A percentile compares a stretch with the other conserved stretches of the same genome.
These are phyloP conservation scores for Stachybotrys elegans DNA, from an alignment of 2,329 filamentous ascomycete species.

Conservation along the genomic window DNA sequence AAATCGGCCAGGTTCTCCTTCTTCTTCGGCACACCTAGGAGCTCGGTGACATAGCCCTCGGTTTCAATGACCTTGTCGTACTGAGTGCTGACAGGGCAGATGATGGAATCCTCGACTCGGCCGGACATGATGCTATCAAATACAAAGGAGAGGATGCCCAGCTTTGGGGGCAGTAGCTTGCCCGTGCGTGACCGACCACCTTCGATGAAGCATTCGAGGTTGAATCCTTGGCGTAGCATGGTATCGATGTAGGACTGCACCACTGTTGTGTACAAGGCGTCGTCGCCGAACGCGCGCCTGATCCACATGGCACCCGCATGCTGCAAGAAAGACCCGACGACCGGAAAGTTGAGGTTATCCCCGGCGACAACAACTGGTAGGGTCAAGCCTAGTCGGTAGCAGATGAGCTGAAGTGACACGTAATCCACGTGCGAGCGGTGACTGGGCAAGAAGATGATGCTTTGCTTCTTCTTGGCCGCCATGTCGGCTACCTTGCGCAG, in stretches of 20 bases:
- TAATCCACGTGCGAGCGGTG: slow-evolving; percentile 97
- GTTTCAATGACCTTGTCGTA: slow-evolving; percentile 99
- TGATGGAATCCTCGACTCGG: slow-evolving; percentile 81
- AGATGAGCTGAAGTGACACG: slow-evolving; percentile 89
- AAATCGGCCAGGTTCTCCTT: slow-evolving; percentile 93
- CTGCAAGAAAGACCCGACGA: slow-evolving; percentile 85
- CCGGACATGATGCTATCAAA: slow-evolving; percentile 86
- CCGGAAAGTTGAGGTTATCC: slow-evolving; percentile 92
- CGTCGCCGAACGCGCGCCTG: slow-evolving; percentile 84
- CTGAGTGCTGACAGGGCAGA: slow-evolving; percentile 94
- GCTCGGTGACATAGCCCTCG: slow-evolving; percentile 90
- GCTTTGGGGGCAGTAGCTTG: slow-evolving; percentile 90
- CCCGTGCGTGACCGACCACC: slow-evolving; percentile 89
- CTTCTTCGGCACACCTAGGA: slow-evolving; percentile 89
- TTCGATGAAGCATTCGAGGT: slow-evolving; percentile 97
- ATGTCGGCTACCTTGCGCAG: slow-evolving; percentile 76
- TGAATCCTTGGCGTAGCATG: slow-evolving; percentile 81
- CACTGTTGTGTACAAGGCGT: slow-evolving; percentile 83
- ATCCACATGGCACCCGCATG: slow-evolving; percentile 99
- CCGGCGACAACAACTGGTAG: slow-evolving; percentile 90
- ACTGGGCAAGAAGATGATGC: slow-evolving; percentile 91
- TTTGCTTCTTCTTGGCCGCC: slow-evolving; percentile 83
- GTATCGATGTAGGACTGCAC: slow-evolving; percentile 97
- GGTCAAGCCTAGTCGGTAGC: slow-evolving; percentile 84
- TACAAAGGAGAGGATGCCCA: slow-evolving; percentile 88